A percentile compares a stretch with the other conserved stretches of the same genome.
These are phyloP conservation scores for Amaranthus tricolor DNA, from an alignment of 179 eudicot genomes.

Conservation along the genomic window DNA sequence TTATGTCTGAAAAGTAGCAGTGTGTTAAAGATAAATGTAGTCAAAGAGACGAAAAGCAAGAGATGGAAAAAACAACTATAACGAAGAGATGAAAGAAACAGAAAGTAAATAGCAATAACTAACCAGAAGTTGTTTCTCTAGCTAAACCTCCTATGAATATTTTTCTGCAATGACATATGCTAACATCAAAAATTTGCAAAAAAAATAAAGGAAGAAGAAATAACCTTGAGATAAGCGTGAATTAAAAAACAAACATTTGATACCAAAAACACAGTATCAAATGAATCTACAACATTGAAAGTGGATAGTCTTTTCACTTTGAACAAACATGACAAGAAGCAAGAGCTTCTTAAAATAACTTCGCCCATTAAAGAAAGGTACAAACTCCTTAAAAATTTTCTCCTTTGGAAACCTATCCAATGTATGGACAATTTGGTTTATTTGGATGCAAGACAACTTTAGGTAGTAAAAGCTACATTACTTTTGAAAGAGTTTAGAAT, in stretches of 20 bases:
- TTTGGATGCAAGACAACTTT: too few species aligned
- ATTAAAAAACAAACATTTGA: neutral
- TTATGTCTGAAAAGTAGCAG: too few species aligned
- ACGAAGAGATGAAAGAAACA: too few species aligned
- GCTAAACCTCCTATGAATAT: conserved; percentile 96
- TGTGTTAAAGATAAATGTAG: too few species aligned
- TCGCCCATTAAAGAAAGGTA: neutral
- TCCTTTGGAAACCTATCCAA: neutral
- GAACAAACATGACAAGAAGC: neutral
- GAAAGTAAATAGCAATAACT: conserved; percentile 31
- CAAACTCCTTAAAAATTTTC: neutral
- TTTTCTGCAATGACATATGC: conserved; percentile 60
- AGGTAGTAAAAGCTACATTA: too few species aligned
- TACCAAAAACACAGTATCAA: neutral
- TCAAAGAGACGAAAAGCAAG: too few species aligned
- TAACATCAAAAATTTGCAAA: conserved; percentile 29
- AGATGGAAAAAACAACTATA: too few species aligned
- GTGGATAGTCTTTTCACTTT: neutral
- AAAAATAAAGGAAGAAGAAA: neutral
- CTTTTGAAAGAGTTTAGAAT: too few species aligned
- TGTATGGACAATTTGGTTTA: too few species aligned
- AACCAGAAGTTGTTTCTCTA: conserved; percentile 87
- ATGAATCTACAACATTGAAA: neutral
- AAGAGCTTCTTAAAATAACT: neutral
- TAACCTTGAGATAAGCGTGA: conserved; percentile 4